Evolutionary conservation across 1,284 basidiomycete genomes (phyloP).

Genomic region (Irpex sp.): DNA sequence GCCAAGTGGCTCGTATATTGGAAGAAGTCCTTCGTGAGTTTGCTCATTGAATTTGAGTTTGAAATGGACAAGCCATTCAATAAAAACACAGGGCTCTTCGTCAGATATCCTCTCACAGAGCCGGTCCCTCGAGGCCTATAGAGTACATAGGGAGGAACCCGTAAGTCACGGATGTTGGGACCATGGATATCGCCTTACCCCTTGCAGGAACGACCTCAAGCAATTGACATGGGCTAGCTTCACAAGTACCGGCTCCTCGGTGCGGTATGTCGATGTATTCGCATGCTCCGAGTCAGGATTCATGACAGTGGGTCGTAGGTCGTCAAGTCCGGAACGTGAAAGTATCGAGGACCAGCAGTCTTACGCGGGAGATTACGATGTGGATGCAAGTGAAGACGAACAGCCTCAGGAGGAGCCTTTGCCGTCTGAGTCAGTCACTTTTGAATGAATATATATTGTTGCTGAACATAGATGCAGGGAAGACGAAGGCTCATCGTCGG

Average conservation of each 20-base stretch:
- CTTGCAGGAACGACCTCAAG: too few relatives aligned
- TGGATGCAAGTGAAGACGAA: too few relatives aligned
- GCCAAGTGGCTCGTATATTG: not conserved
- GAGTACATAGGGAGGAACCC: not conserved
- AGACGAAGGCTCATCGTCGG: not conserved
- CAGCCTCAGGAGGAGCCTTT: not conserved
- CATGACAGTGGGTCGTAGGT: too few relatives aligned
- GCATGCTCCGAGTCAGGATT: too few relatives aligned
- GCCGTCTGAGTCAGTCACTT: not conserved
- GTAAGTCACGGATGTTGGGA: not conserved
- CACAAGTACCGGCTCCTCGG: too few relatives aligned
- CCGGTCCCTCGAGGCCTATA: not conserved
- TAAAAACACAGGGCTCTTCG: not conserved
- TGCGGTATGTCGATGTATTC: too few relatives aligned
- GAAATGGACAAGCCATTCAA: not conserved
- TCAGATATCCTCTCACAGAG: not conserved
- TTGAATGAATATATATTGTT: not conserved
- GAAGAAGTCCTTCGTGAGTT: not conserved
- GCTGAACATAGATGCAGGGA: not conserved
- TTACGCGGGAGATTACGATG: too few relatives aligned
- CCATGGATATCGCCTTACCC: too few relatives aligned
- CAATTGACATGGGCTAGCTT: too few relatives aligned
- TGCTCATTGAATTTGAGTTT: not conserved
- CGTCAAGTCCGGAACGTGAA: too few relatives aligned
- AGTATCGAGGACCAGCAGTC: too few relatives aligned